Evolutionary conservation across 2,329 filamentous ascomycete species (phyloP), one percentile per base, ranked within the genome.

Genomic region (Colletotrichum sp.): DNA sequence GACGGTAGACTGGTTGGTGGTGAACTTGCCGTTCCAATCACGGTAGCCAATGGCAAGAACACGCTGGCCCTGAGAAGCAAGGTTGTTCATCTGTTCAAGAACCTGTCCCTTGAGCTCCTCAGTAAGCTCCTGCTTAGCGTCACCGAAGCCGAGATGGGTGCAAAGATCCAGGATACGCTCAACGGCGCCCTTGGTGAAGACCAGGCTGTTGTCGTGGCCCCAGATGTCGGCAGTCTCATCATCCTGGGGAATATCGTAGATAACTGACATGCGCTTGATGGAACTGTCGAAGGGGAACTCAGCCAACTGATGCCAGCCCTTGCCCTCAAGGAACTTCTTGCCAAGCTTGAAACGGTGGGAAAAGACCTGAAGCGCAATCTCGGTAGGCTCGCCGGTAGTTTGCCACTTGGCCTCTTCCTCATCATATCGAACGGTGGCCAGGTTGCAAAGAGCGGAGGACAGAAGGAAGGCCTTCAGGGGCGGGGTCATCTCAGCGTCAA

Each of bases 271-370:
- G 80, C 93, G 92, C 89, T 96, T 96, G 82, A 95, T 92, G 79
- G 90, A 90, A 72, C 93, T 95, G 83, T 96, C 94, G 80, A 96
- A 96, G n/a, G 94, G 93, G 77, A 94, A 95, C 80, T 96, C 94
- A 68, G 92, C 90, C 2, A 93, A 83, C 79, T 93, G 89, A 78
- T 89, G 90, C 91, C 92, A 93, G n/a, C 89, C 89, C 7, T 85
- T 81, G 4, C 80, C 83, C 72, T 90, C 88, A 4, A 92, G 84
- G 1, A 82, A 80, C 80, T 90, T 90, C 82, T 91, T 92, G 55
- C 91, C 90, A 28, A 86, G 86, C 62, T 89, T 86, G 81, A 95
- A 95, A 52, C 94, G 92, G 79, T 92, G 91, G 3, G 94, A 90
- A 79, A 96, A 94, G 9, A 96, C 93, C 79, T 95, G 93, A 8